Evolutionary conservation across 768 basidiomycete species (phyloP), one percentile per base, ranked within the genome.

Genomic region (Royoungia palumana): DNA sequence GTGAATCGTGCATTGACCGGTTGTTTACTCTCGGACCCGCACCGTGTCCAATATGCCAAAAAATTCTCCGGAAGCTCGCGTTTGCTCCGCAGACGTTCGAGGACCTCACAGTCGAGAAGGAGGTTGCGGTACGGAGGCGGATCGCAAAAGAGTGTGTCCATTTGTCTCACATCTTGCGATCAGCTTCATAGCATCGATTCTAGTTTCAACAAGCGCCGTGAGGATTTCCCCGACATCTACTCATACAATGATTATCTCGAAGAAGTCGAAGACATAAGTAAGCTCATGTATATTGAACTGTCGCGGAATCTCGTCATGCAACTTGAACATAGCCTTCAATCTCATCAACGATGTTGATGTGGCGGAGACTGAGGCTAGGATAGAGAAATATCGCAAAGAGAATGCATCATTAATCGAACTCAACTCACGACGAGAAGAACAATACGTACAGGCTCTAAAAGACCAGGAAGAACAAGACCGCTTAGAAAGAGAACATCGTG

Each of bases 1-100:
- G 96, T 72, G 95, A 98, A 73, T 92, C 91, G 1, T 99, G 96
- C 67, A 96, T 99, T 60, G 96, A 98, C 68, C 83, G 94, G 8
- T 68, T 97, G 35, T 99, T 95, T 69, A 95, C 94, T 1, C 80
- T 97, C 5, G 94, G 95, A 2, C 94, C 96, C 2, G 94, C 93
- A 3, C 92, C 92, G 4, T 98, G 96, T 75, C 96, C 96, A 16
- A 84, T 93, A 48, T 99, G 96, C 68, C 82, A 79, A 45, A 89
- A 85, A 60, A 80, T 88, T 16, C 76, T 97, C 43, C 74, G 96
- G 17, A 98, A 97, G 64, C 78, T 93, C 21, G 90, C 91, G n/a
- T 99, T 98, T 63, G 88, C 84, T 14, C 91, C 93, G 0, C 94
- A 95, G 64, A 94, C 93, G 5, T 96, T 95, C 50, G 91, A 95